Conservation (phyloP, 1,284 basidiomycete species). For the Ceratobasidium sp. region DNA sequence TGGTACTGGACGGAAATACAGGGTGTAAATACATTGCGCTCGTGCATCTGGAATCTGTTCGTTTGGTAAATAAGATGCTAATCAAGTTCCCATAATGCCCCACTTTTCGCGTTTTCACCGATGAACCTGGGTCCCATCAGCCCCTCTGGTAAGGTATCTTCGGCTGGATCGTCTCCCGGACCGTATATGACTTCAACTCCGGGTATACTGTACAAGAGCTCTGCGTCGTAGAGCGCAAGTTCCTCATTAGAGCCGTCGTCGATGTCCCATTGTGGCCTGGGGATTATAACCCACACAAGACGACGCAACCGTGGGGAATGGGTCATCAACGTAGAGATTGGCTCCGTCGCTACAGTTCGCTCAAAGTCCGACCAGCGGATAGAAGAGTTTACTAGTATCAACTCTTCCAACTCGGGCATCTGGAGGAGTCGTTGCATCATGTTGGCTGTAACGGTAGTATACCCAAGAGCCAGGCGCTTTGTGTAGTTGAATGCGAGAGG, state of each 20-base stretch:
- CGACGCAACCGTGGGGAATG: constrained; percentile 6
- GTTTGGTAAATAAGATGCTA: not conserved
- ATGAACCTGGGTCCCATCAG: constrained; percentile 13
- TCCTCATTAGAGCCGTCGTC: not conserved
- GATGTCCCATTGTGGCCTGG: constrained; percentile 30
- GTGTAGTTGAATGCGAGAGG: constrained; percentile 27
- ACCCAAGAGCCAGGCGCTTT: constrained; percentile 15
- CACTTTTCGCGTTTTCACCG: constrained; percentile 16
- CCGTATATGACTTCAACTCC: constrained; percentile 26
- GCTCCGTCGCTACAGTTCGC: constrained; percentile 11
- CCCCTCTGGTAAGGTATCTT: constrained; percentile 28
- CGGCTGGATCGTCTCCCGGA: not conserved
- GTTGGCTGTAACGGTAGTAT: constrained; percentile 11
- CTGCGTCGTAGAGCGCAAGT: not conserved
- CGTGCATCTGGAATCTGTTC: constrained; percentile 27
- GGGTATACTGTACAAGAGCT: constrained; percentile 22
- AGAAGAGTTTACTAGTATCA: constrained; percentile 30
- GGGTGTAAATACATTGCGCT: constrained; percentile 60
- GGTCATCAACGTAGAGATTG: constrained; percentile 9
- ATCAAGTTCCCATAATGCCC: constrained; percentile 25
- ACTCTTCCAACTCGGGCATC: constrained; percentile 4
- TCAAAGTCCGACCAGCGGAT: constrained; percentile 30
- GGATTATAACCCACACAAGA: constrained; percentile 20
- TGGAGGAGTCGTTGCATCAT: constrained; percentile 5
- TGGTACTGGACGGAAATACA: constrained; percentile 81